Percentiles rank a stretch among this genome's conserved stretches.
Evolutionary conservation across 306 rosid species (phyloP).

Genomic region (Senna siamea): DNA sequence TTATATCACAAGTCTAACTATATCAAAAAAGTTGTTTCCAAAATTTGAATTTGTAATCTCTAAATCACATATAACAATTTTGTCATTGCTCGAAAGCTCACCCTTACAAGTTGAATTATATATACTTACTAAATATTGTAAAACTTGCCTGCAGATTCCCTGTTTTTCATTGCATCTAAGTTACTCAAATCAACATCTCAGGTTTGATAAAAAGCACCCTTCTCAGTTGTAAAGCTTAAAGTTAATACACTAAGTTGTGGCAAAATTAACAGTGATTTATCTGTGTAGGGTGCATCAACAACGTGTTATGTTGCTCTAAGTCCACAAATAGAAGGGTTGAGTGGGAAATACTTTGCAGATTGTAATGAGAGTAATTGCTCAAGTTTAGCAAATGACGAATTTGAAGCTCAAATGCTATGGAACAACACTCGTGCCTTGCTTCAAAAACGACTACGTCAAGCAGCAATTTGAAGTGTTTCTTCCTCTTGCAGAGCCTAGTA

Average conservation of each 20-base stretch:
- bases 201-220: constrained; percentile 48
- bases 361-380: constrained; percentile 83
- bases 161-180: constrained; percentile 92
- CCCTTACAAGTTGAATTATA: too few species aligned
- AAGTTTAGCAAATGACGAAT: constrained; percentile 76
- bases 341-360: constrained; percentile 82
- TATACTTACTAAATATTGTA: constrained; percentile 22
- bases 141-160: constrained; percentile 67
- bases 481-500: background rate
- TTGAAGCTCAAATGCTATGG: constrained; percentile 77
- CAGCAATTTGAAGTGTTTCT: constrained; percentile 40
- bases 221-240: background rate
- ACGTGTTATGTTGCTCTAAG: constrained; percentile 85
- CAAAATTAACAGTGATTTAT: background rate
- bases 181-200: constrained; percentile 79
- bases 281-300: constrained; percentile 79
- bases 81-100: too few species aligned
- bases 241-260: too few species aligned
- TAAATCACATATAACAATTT: too few species aligned
- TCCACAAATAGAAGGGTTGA: constrained; percentile 64
- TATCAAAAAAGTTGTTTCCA: too few species aligned
- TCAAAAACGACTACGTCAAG: constrained; percentile 59
- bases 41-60: too few species aligned
- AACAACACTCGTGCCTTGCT: constrained; percentile 64
- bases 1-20: constrained; percentile 18